Percentiles rank a stretch among this genome's conserved stretches.
These are phyloP conservation scores for Kluyveromyces siamensis DNA, from an alignment of 805 yeast genomes.

Conservation along the genomic window DNA sequence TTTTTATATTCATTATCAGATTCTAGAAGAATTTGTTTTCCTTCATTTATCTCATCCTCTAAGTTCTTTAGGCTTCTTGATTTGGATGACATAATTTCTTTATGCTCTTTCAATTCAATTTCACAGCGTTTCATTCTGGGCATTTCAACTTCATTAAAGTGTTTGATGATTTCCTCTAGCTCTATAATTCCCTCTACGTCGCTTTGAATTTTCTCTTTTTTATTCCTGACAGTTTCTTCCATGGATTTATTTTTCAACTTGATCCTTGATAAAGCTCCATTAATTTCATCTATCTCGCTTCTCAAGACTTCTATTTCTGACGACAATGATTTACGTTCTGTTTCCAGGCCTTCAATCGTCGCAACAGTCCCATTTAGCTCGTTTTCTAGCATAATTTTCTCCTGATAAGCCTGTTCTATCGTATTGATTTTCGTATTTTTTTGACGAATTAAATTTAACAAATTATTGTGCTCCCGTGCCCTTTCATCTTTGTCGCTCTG, in stretches of 20 bases:
- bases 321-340: slow-evolving; percentile 5
- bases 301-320: slow-evolving; percentile 4
- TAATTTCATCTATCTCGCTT: not conserved
- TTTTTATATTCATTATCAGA: slow-evolving; percentile 54
- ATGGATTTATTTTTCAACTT: not conserved
- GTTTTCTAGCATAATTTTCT: not conserved
- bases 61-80: slow-evolving; percentile 16
- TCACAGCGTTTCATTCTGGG: slow-evolving; percentile 13
- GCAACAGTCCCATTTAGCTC: slow-evolving; percentile 7
- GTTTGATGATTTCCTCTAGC: slow-evolving; percentile 7
- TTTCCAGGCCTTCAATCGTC: slow-evolving; percentile 5
- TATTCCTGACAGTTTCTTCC: slow-evolving; percentile 1
- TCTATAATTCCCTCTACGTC: slow-evolving; percentile 18
- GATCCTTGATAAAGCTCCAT: not conserved
- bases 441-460: slow-evolving; percentile 17
- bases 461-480: slow-evolving; percentile 13
- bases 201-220: not conserved
- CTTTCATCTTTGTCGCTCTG: slow-evolving; percentile 21
- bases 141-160: slow-evolving; percentile 8
- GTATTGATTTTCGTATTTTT: slow-evolving; percentile 12
- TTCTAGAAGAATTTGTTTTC: slow-evolving; percentile 41
- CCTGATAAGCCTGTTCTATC: slow-evolving; percentile 15
- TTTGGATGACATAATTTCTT: slow-evolving; percentile 14
- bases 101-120: slow-evolving; percentile 12
- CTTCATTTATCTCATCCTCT: slow-evolving; percentile 21